Base-by-base conservation (phyloP, 768 basidiomycete genomes). In the Filobasidium floriforme region DNA sequence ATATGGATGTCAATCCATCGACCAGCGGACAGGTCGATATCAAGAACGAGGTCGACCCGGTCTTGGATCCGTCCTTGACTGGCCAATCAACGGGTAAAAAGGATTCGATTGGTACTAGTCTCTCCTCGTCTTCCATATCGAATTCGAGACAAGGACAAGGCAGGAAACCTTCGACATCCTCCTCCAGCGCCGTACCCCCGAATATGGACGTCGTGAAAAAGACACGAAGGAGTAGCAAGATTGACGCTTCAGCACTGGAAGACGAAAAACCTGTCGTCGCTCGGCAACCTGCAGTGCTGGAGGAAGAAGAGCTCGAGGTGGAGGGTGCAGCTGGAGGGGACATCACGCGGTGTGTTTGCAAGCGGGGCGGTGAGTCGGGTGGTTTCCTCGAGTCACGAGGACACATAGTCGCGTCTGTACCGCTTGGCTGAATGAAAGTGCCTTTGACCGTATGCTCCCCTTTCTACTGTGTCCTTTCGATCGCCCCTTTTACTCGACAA, bases 341-440 rank as follows among this genome's bases (percentile, higher is more conserved):
- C 43, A 67, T 77, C 1, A 75, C 78, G 28, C 61, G 74, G 57
- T 76, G 76, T 68, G 70, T 75, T 22, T 73, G 72, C 61, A 60
- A 68, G 7, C 63, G 63, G 26, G 73, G 71, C 37, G 71, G 74
- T 75, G 61, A 69, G 73, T 69, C 6, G 7, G 18, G 43, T 59
- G 41, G 63, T 49, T 37, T 37, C 4, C 32, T 37, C 32, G 32
- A 9, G 32, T 9, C 32, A 37, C 32, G 9, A 37, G 32, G 3
- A 4, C 9, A 9, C 4, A 9, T 3, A 37, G 3, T 37, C 9
- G 32, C 32, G 32, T 37, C 32, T 37, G 3, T 37, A 4, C 9
- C 32, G 32, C 32, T 37, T 37, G 32, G 32, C 32, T 37, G 32
- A 37, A 4, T 37, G 3, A 3, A 37, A 37, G 14, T 49, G 46